Percentiles rank a stretch among this genome's conserved stretches.
Evolutionary conservation across 768 basidiomycete species (phyloP).

Genomic region (Collybiopsis luxurians): DNA sequence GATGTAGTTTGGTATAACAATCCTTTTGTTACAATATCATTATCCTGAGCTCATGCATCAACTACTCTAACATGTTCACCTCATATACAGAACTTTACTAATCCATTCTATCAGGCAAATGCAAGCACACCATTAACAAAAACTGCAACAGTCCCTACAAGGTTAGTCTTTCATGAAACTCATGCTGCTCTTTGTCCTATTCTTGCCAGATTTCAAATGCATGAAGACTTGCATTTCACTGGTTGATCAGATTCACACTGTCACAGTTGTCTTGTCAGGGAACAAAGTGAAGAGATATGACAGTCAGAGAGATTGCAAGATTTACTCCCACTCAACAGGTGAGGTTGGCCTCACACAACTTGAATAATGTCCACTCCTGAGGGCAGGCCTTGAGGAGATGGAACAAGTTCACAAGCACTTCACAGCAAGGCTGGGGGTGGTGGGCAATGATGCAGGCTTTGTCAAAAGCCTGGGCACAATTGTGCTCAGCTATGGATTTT

Average conservation of each 20-base stretch:
- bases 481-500: too few relatives aligned
- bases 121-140: slow-evolving; percentile 8
- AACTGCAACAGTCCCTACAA: slow-evolving; percentile 21
- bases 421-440: too few relatives aligned
- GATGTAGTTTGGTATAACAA: too few relatives aligned
- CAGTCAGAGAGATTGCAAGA: neutral
- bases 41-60: neutral
- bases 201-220: slow-evolving; percentile 18
- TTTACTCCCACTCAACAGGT: neutral
- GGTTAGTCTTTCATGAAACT: slow-evolving; percentile 19
- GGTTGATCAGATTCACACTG: slow-evolving; percentile 12
- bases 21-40: too few relatives aligned
- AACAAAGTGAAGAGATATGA: neutral
- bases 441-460: too few relatives aligned
- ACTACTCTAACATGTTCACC: neutral
- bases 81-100: neutral
- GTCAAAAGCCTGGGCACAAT: too few relatives aligned
- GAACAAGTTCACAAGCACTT: too few relatives aligned
- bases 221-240: slow-evolving; percentile 23
- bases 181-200: slow-evolving; percentile 22
- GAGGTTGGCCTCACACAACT: neutral
- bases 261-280: neutral
- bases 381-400: neutral
- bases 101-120: neutral
- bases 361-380: neutral